These are phyloP conservation scores for Penicillium mononematosum DNA, from an alignment of 495 filamentous ascomycete genomes.

Conservation along the genomic window DNA sequence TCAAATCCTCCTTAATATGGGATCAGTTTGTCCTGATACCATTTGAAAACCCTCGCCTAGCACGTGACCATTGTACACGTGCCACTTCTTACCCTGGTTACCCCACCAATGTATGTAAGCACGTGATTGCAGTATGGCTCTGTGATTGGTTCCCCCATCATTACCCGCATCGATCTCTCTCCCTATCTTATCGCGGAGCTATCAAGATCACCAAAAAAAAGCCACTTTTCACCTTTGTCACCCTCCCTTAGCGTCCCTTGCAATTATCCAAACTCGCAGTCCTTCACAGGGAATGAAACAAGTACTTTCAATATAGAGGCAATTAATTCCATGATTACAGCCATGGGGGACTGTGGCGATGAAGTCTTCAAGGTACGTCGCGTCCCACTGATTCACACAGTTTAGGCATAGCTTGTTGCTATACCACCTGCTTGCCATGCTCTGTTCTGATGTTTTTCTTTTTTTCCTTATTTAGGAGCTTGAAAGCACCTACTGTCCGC, in stretches of 20 bases:
- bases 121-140: background rate
- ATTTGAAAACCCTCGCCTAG: background rate
- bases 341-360: constrained; percentile 7
- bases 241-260: background rate
- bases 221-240: constrained; percentile 1
- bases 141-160: background rate
- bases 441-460: background rate
- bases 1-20: too few relatives aligned
- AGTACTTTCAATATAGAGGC: too few relatives aligned
- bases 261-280: background rate
- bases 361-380: constrained; percentile 4
- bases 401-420: background rate
- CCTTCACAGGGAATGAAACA: background rate
- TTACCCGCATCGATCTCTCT: background rate
- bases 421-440: background rate
- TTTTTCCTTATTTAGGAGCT: constrained; percentile 32
- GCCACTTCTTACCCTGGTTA: background rate
- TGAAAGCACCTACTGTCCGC: constrained; percentile 57
- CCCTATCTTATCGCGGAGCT: constrained; percentile 2
- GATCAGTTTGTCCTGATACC: background rate
- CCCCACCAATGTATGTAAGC: background rate
- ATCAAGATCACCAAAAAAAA: constrained; percentile 4
- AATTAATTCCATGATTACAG: background rate
- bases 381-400: background rate
- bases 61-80: background rate